phyloP scores from a whole-genome alignment of 1,284 basidiomycete species.

The Marasmius tenuissimus region DNA sequence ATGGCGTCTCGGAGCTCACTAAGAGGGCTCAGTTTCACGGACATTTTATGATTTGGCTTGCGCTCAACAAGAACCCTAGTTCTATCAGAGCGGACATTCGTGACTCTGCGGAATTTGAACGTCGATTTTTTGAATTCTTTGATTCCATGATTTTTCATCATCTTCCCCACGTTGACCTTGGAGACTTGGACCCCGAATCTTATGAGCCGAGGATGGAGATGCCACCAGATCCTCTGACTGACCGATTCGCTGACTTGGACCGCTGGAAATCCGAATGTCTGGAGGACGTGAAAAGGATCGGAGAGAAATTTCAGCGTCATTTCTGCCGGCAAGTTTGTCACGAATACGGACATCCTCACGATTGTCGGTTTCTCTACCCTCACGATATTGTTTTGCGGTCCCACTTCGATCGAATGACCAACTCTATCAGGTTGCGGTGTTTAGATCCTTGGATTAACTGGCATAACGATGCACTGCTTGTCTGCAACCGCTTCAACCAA shows the following conservation, averaged over 20 bases:
- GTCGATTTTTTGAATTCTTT: constrained; percentile 7
- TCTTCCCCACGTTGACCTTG: background rate
- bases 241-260: background rate
- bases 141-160: constrained; percentile 4
- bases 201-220: background rate
- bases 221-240: background rate
- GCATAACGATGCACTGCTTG: constrained; percentile 22
- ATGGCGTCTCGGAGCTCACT: constrained; percentile 30
- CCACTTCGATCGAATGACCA: constrained; percentile 19
- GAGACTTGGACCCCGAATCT: no score
- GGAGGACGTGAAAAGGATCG: background rate
- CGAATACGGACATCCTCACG: constrained; percentile 19
- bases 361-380: constrained; percentile 21
- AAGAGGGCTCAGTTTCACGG: constrained; percentile 28
- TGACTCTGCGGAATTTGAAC: constrained; percentile 6
- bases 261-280: background rate
- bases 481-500: constrained; percentile 26
- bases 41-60: constrained; percentile 32
- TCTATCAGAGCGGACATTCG: constrained; percentile 12
- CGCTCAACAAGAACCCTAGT: constrained; percentile 21
- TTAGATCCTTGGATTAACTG: constrained; percentile 24
- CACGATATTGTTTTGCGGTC: constrained; percentile 10
- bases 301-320: constrained; percentile 18
- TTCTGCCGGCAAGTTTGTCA: constrained; percentile 17
- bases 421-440: constrained; percentile 20